phyloP scores from a whole-genome alignment of 495 filamentous ascomycete species.

The Pseudevernia furfuracea region DNA sequence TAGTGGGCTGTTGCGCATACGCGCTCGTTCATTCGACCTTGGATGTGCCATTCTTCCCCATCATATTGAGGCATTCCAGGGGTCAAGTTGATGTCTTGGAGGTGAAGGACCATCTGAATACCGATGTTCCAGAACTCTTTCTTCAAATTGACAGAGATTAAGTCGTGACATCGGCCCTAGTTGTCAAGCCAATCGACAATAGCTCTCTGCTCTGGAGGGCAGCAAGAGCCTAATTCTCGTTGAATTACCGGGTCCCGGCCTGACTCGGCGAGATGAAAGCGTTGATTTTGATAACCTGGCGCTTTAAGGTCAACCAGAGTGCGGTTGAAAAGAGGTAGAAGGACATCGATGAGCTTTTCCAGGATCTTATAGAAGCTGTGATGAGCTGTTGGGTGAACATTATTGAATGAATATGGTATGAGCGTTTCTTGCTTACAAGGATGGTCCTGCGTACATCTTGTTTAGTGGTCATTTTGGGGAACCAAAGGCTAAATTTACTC shows the following conservation, averaged over 20 bases:
- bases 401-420: no score
- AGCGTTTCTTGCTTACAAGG: no score
- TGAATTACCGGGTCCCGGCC: conserved; percentile 25
- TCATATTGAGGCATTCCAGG: no score
- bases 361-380: conserved; percentile 32
- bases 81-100: conserved; percentile 33
- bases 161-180: conserved; percentile 26
- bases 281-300: conserved; percentile 24
- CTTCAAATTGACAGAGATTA: conserved; percentile 29
- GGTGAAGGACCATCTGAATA: conserved; percentile 36
- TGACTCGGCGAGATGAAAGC: conserved; percentile 24
- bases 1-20: no score
- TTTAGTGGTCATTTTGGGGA: no score
- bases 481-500: no score
- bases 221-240: conserved; percentile 26
- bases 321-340: conserved; percentile 38
- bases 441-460: no score
- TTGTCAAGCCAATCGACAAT: conserved; percentile 18
- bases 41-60: no score
- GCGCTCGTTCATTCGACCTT: neutral
- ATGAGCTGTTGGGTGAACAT: no score
- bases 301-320: conserved; percentile 37
- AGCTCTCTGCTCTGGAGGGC: conserved; percentile 14
- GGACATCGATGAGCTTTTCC: conserved; percentile 37
- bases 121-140: conserved; percentile 36